These are phyloP conservation scores for Handroanthus guayacan DNA, from an alignment of 257 asterid genomes.

Conservation along the genomic window DNA sequence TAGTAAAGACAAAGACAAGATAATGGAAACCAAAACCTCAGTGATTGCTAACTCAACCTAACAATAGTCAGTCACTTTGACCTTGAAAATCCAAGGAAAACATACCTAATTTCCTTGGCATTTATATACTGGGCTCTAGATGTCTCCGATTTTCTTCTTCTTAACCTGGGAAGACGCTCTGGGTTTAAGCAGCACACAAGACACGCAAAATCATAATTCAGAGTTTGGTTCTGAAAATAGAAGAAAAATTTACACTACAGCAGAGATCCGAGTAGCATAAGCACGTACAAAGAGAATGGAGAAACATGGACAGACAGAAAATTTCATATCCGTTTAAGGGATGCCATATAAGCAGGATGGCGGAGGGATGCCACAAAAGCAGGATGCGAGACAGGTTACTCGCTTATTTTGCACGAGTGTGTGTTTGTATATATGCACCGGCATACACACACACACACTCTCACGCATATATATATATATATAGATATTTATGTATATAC, in stretches of 20 bases:
- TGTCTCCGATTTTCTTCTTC: conserved; percentile 92
- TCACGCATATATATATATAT: background rate
- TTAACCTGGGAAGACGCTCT: conserved; percentile 68
- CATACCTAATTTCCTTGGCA: conserved; percentile 79
- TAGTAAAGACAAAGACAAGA: conserved; percentile 34
- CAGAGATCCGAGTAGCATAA: background rate
- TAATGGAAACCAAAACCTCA: conserved; percentile 5
- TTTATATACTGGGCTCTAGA: conserved; percentile 81
- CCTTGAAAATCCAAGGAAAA: conserved; percentile 30
- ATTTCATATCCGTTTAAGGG: background rate
- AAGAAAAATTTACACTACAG: background rate
- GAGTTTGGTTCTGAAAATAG: conserved; percentile 13
- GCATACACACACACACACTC: too few relatives aligned
- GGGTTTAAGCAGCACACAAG: conserved; percentile 30
- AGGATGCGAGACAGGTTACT: too few relatives aligned
- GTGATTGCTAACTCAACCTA: background rate
- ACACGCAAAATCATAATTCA: conserved; percentile 10
- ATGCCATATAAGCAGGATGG: background rate
- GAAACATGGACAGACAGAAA: background rate
- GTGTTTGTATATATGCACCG: too few relatives aligned
- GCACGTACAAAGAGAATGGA: background rate
- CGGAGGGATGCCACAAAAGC: too few relatives aligned
- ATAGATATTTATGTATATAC: background rate
- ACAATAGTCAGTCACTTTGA: background rate
- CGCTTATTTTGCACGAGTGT: too few relatives aligned